Evolutionary conservation across 2,329 filamentous ascomycete species (phyloP).

Genomic region (Annulohypoxylon truncatum): DNA sequence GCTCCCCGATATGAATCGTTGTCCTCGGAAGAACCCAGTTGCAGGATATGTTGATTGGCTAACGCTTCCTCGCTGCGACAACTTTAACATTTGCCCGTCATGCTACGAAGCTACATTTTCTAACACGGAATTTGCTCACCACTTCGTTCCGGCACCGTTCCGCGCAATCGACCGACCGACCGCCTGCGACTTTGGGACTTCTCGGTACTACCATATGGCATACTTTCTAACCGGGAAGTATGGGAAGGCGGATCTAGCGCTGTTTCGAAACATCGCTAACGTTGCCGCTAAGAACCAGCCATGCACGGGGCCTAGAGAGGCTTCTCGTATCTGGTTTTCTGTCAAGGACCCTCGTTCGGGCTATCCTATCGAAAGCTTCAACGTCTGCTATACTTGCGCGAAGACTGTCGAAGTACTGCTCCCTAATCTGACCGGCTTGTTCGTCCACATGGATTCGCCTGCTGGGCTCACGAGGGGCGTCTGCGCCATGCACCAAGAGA

Average conservation of each 20-base stretch:
- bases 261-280: conserved; percentile 76
- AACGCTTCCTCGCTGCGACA: conserved; percentile 75
- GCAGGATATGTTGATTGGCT: conserved; percentile 82
- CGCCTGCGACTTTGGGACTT: conserved; percentile 81
- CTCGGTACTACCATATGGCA: conserved; percentile 84
- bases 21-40: conserved; percentile 72
- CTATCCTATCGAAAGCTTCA: conserved; percentile 75
- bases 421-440: conserved; percentile 76
- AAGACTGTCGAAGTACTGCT: conserved; percentile 78
- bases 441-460: conserved; percentile 64
- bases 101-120: conserved; percentile 80
- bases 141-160: conserved; percentile 72
- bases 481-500: conserved; percentile 75
- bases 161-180: conserved; percentile 69
- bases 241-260: conserved; percentile 70
- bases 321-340: conserved; percentile 77
- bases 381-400: conserved; percentile 79
- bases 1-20: conserved; percentile 69
- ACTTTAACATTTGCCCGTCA: conserved; percentile 83
- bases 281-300: conserved; percentile 66
- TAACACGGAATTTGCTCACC: conserved; percentile 72
- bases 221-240: conserved; percentile 84
- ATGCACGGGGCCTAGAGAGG: conserved; percentile 69
- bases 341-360: conserved; percentile 75
- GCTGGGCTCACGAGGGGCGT: conserved; percentile 61